Evolutionary conservation across 148 eudicot genomes (phyloP).

Genomic region (Vaccinium vitisidaea): DNA sequence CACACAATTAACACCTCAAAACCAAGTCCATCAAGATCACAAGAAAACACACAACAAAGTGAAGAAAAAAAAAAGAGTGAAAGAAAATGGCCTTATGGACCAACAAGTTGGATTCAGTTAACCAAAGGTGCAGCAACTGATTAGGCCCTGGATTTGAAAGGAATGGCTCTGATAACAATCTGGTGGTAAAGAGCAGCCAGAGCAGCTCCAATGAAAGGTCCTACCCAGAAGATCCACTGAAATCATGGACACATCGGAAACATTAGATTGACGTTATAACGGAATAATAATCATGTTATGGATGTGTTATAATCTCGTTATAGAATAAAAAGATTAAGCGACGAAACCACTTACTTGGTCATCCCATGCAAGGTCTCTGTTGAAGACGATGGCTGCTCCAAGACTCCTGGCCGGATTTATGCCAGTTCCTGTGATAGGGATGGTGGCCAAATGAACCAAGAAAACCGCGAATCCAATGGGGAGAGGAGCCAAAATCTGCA

Average conservation of each 20-base stretch:
- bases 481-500: constrained; percentile 77
- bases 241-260: neutral
- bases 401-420: constrained; percentile 77
- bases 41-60: neutral
- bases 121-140: neutral
- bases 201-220: constrained; percentile 88
- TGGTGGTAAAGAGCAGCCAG: constrained; percentile 81
- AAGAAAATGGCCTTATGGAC: neutral
- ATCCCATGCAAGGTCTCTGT: constrained; percentile 54
- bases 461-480: constrained; percentile 75
- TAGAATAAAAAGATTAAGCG: neutral
- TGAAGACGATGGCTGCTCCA: constrained; percentile 69
- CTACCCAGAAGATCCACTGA: constrained; percentile 95
- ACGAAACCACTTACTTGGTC: constrained; percentile 38
- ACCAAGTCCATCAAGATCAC: neutral
- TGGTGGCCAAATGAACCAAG: constrained; percentile 70
- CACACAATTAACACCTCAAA: neutral
- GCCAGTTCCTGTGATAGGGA: constrained; percentile 75
- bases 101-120: neutral
- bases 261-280: neutral
- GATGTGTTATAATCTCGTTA: neutral
- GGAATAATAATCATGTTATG: neutral
- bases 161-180: constrained; percentile 67
- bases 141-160: constrained; percentile 53
- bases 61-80: neutral